phyloP scores from a whole-genome alignment of 2,329 filamentous ascomycete species.

The Aureobasidium vineae region DNA sequence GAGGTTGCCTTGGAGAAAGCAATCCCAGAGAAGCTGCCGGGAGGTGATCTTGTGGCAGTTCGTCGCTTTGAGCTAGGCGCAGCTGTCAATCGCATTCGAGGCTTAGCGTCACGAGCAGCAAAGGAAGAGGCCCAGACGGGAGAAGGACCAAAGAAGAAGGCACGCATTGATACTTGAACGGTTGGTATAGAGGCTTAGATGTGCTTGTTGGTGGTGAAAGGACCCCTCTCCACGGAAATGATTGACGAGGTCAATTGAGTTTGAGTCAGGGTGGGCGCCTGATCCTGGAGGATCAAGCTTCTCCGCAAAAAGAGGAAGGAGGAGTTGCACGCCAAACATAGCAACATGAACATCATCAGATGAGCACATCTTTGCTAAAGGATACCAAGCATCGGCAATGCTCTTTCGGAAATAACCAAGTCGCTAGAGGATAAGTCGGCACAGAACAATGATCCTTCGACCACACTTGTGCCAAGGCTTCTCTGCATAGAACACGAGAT shows the following conservation, averaged over 20 bases:
- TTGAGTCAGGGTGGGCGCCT: conserved; percentile 1
- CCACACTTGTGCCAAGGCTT: conserved; percentile 4
- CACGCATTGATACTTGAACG: conserved; percentile 22
- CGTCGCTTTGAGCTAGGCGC: conserved; percentile 36
- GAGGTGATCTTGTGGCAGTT: conserved; percentile 37
- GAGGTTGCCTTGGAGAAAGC: conserved; percentile 31
- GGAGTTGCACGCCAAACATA: background rate
- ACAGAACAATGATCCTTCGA: conserved; percentile 11
- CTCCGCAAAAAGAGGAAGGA: background rate
- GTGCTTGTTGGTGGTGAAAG: conserved; percentile 4
- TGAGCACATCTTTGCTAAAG: background rate
- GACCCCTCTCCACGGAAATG: background rate
- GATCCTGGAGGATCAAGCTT: conserved; percentile 11
- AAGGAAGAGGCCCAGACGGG: conserved; percentile 22
- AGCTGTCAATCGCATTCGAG: conserved; percentile 35
- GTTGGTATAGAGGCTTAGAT: conserved; percentile 14
- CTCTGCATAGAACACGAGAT: conserved; percentile 13
- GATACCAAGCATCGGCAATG: background rate
- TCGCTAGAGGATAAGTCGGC: conserved; percentile 19
- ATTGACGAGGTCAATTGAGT: conserved; percentile 7
- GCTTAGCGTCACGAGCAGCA: conserved; percentile 23
- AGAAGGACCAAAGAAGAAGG: conserved; percentile 24
- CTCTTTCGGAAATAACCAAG: background rate
- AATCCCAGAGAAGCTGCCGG: conserved; percentile 32
- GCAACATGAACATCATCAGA: background rate